Conservation (phyloP, 495 filamentous ascomycete genomes). For the Xylaria curta region DNA sequence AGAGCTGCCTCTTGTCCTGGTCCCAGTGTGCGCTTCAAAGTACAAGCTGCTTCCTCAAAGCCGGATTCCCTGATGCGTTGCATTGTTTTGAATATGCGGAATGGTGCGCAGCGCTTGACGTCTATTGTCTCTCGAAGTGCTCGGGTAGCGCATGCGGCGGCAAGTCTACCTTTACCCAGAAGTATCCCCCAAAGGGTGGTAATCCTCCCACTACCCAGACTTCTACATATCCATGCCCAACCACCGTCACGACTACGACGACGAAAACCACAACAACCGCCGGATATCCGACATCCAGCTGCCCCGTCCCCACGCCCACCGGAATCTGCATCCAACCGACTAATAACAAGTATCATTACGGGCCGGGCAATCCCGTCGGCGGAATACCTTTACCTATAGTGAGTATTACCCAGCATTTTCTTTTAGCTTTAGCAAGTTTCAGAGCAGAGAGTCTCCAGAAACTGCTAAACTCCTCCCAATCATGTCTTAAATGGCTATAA, state of each 20-base stretch:
- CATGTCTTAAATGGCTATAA: no score
- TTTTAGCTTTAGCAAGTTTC: no score
- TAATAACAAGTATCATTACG: slow-evolving; percentile 46
- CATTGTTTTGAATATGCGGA: slow-evolving; percentile 51
- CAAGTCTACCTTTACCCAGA: slow-evolving; percentile 45
- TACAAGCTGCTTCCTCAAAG: slow-evolving; percentile 54
- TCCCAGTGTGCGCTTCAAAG: slow-evolving; percentile 51
- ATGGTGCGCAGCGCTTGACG: slow-evolving; percentile 50
- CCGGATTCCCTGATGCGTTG: slow-evolving; percentile 53
- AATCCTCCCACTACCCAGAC: slow-evolving; percentile 35
- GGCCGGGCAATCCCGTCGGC: slow-evolving; percentile 53
- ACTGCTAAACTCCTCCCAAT: no score
- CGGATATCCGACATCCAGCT: slow-evolving; percentile 30
- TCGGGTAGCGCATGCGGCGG: slow-evolving; percentile 33
- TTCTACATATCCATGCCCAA: slow-evolving; percentile 41
- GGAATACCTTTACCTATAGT: slow-evolving; percentile 50
- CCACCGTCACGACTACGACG: slow-evolving; percentile 36
- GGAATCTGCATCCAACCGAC: slow-evolving; percentile 54
- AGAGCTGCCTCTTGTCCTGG: slow-evolving; percentile 44
- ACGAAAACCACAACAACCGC: slow-evolving; percentile 32
- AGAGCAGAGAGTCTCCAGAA: no score
- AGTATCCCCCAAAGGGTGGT: slow-evolving; percentile 45
- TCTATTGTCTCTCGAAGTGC: slow-evolving; percentile 46
- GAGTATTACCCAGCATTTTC: no score
- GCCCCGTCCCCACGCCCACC: slow-evolving; percentile 50